Evolutionary conservation across 2,329 filamentous ascomycete species (phyloP).

Genomic region (Geosmithia putterillii): DNA sequence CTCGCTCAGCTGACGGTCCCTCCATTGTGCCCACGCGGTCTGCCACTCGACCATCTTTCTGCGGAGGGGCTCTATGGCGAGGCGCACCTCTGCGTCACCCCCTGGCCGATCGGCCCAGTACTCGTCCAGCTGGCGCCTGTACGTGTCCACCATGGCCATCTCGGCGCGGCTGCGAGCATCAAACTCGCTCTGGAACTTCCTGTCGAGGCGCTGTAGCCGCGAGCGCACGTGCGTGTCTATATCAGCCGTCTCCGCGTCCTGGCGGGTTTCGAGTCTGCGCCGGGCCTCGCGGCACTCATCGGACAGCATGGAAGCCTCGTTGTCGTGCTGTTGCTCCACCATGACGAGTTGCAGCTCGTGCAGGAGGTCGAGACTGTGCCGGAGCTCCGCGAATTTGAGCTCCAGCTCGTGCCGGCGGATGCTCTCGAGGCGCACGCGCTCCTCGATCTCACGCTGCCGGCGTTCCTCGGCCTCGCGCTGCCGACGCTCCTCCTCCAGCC

Average conservation of each 20-base stretch:
- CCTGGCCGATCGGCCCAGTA: slow-evolving; percentile 24
- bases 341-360: slow-evolving; percentile 27
- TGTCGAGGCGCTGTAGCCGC: slow-evolving; percentile 20
- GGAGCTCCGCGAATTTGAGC: slow-evolving; percentile 23
- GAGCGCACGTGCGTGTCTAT: slow-evolving; percentile 11
- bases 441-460: slow-evolving; percentile 21
- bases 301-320: slow-evolving; percentile 15
- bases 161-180: slow-evolving; percentile 26
- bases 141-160: slow-evolving; percentile 28
- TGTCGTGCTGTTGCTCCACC: slow-evolving; percentile 23
- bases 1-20: slow-evolving; percentile 23
- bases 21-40: slow-evolving; percentile 26
- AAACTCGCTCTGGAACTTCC: slow-evolving; percentile 25
- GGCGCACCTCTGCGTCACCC: slow-evolving; percentile 16
- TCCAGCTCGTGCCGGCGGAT: slow-evolving; percentile 24
- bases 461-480: slow-evolving; percentile 17
- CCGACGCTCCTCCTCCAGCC: slow-evolving; percentile 19
- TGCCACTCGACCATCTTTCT: slow-evolving; percentile 27
- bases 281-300: slow-evolving; percentile 10
- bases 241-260: slow-evolving; percentile 18
- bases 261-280: slow-evolving; percentile 17
- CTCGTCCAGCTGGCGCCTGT: slow-evolving; percentile 21
- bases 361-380: slow-evolving; percentile 21
- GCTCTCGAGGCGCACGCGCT: slow-evolving; percentile 25
- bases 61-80: slow-evolving; percentile 20